Base-by-base conservation (phyloP, 139 green algal genomes). In the Raphidocelis subcapitata region DNA sequence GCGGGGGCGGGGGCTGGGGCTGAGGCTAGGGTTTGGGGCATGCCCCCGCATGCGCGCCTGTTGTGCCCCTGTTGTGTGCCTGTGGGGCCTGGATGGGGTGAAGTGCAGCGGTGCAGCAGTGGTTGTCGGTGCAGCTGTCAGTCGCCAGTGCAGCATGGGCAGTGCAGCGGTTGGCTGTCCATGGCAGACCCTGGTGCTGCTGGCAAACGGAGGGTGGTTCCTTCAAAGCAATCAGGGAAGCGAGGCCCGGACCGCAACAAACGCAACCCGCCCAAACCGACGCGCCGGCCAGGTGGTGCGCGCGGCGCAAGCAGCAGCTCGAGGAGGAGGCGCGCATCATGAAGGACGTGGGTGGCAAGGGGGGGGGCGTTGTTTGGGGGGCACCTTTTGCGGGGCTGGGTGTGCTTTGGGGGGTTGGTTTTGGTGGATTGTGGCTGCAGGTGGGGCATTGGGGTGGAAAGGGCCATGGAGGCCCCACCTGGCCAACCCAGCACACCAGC, bases 301-400 rank as follows among this genome's bases (percentile, higher is more conserved):
- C 84, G 21, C 67, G 79, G n/a, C 65, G 75, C n/a, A 24, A 67
- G 18, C 64, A 74, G 28, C 80, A 83, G 60, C 44, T 74, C 2
- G 76, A 81, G 54, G 73, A 83, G 74, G 86, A 94, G 80, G 82
- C 81, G 0, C 69, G 79, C 36, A 77, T 94, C n/a, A 92, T 92
- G 88, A 91, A 91, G 73, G 62, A 90, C 66, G 86, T 92, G 74
- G 79, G 87, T 75, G 24, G 57, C 24, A 31, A 5, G 1, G 31
- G 8, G 29, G 18, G 37, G 8, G 5, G 33, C 28, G 55, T 18
- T 0, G 56, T 35, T 10, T 8, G 63, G 60, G 15, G 16, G 32
- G 10, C 37, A 16, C 21, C 51, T 32, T 28, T 10, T 36, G 24
- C 2, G 8, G 32, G 16, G 49, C 16, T 67, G 57, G 62, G 3